Base-by-base conservation (phyloP, 2,329 filamentous ascomycete genomes). In the Penicillium italicum region DNA sequence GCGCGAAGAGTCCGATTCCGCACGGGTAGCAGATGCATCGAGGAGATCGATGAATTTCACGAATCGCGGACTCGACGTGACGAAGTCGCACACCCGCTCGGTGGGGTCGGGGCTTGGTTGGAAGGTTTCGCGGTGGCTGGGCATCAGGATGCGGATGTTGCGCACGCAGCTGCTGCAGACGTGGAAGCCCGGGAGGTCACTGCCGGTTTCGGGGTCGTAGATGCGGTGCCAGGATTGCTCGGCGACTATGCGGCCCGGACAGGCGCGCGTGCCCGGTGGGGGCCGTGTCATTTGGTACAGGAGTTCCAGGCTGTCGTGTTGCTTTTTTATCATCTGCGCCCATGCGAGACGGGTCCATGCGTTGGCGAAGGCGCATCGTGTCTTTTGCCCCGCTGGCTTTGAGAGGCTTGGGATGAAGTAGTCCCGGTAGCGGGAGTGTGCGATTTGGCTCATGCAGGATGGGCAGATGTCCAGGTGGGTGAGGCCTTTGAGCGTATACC, bases 331-430 rank as follows among this genome's bases (percentile, higher is more conserved):
- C 2, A 86, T 92, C 59, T 96, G 80, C 3, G 92, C 80, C 85
- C 89, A 96, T 0, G 91, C 91, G 37, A 96, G 85, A 28, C 90
- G 85, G 65, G 90, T 87, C 90, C 91, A 97, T 0, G 87, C 84
- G 12, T 84, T 81, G 30, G 89, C 90, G 72, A 97, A 90, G 61
- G 91, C 87, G 74, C 93, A 97, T 43, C 82, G 79, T 8, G 89
- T 80, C 43, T 83, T 79, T 38, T 80, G 77, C 14, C 83, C 80
- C 3, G 80, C 76, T 5, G 83, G 78, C 16, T 85, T 83, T 28
- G 79, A 76, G 30, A 84, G 79, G 34, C 84, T 83, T 3, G 81
- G 80, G 11, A 85, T 76, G 65, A 96, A 91, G 33, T 85, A 78
- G 16, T 82, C 79, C 2, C 84, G 80, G 68, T 89, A 95, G 20